Evolutionary conservation across 192 early-diverging fungal species (phyloP), one percentile per base, ranked within the genome.

Genomic region (Coemansia sp.): DNA sequence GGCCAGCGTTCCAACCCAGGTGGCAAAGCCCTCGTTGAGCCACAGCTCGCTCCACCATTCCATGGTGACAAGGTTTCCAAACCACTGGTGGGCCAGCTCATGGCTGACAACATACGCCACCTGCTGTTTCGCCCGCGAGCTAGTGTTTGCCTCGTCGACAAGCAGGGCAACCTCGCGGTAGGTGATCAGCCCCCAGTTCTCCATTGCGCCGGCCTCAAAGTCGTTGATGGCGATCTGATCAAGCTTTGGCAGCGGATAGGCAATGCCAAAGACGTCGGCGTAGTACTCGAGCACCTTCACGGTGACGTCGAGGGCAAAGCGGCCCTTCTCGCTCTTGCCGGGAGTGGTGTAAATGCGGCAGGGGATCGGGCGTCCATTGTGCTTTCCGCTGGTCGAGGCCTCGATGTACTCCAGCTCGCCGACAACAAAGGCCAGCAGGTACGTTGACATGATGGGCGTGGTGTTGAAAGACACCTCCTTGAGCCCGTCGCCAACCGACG

Each of bases 11-110:
- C 94, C 94, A 22, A 94, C 93, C 87, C 94, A 98, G 6, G 96
- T 97, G 29, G 96, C 96, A 77, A 98, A 98, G 30, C 94, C 94
- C 80, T 98, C 96, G 72, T 98, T 98, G 65, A 98, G 82, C 95
- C 95, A 97, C 45, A 96, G 78, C 66, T 88, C 84, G 62, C 85
- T 89, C 95, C 95, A 98, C 95, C 94, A 96, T 66, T 91, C 88
- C 91, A 93, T 94, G 6, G 94, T 97, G 11, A 96, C 94, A 55
- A 98, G 76, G 81, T 98, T 98, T 37, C 96, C 96, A 62, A 98
- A 97, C 89, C 89, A 91, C 69, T 91, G 89, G 70, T 91, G 89
- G 10, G 89, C 88, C 11, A 89, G 79, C 70, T 91, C 96, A 77
- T 98, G 96, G 57, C 87, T 90, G 6, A 98, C 91, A n/a, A 89